Evolutionary conservation across 257 asterid species (phyloP), one percentile per base, ranked within the genome.

Genomic region (Gentiana dahurica): DNA sequence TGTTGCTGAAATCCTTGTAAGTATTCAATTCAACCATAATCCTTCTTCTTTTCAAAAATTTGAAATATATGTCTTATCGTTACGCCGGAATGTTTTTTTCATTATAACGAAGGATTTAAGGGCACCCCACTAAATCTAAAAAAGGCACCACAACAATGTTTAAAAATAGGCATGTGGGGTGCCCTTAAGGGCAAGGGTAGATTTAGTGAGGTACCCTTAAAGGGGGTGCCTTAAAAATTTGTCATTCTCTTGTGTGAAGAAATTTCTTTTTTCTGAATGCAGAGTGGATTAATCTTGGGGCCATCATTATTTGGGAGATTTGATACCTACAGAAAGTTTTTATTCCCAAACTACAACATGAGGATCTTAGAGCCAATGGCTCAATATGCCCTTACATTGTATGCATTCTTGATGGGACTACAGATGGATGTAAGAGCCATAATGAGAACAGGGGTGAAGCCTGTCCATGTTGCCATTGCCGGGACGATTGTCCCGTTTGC

Each of bases 221-320:
- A 39, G 8, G 9, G 5, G 46, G 46, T 24, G 24, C 24, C 24
- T 24, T 24, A 41, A 41, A 10, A 41, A 41, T 39, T 39, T 2
- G 24, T 24, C 24, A 24, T 24, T 24, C 24, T 24, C 24, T 24
- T 24, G 46, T 41, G 46, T 41, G 5, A 38, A 12, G 59, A 55
- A 24, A 38, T 4, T 46, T 37, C 13, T 34, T 53, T 51, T 34
- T 2, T 36, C 34, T 52, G 12, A 32, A 15, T 68, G 70, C 62
- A 92, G 99, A 78, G 89, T 4, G 99, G 97, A 44, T 66, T 92
- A 68, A 55, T 92, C 44, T 52, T 85, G 55, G 95, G 99, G 34
- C 97, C 99, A 5, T 75, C 95, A 5, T 75, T 41, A 12, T 67
- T 88, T 6, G 98, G 97, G 39, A 75, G 77, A 60, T 60, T 75